phyloP scores from a whole-genome alignment of 345 rosid genomes.

The Eucalyptus caleyi region DNA sequence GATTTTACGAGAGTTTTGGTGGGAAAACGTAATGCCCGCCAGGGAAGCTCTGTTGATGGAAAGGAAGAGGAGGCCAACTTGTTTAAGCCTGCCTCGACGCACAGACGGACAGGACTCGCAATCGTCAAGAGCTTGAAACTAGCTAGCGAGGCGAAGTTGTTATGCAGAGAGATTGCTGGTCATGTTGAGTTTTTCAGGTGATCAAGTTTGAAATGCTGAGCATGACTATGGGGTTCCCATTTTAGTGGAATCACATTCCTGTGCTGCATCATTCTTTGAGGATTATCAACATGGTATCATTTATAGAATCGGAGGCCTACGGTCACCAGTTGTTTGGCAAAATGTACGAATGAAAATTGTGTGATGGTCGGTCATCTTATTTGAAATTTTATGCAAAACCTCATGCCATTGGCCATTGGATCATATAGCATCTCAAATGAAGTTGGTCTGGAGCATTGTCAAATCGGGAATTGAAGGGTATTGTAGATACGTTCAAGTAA shows the following conservation, averaged over 20 bases:
- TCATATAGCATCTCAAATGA: neutral
- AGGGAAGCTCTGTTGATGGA: conserved; percentile 45
- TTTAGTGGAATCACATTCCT: neutral
- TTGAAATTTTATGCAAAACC: neutral
- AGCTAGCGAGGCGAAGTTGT: conserved; percentile 48
- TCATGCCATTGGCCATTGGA: neutral
- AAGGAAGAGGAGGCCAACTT: conserved; percentile 33
- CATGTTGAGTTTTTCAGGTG: conserved; percentile 66
- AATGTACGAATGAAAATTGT: neutral
- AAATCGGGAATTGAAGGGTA: neutral
- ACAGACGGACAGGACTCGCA: conserved; percentile 51
- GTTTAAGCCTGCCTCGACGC: conserved; percentile 56
- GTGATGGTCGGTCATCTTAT: neutral
- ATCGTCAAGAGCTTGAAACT: conserved; percentile 54
- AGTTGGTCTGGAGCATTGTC: neutral
- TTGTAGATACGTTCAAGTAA: neutral
- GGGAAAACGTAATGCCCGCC: conserved; percentile 82
- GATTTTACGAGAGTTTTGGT: conserved; percentile 78
- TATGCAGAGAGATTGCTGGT: conserved; percentile 80
- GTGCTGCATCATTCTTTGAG: neutral
- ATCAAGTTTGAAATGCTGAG: neutral
- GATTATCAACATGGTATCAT: neutral
- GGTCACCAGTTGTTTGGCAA: neutral
- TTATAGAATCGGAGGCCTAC: neutral
- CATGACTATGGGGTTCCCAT: neutral